These are phyloP conservation scores for Zostera marina DNA, from an alignment of 116 monocot genomes.

Conservation along the genomic window DNA sequence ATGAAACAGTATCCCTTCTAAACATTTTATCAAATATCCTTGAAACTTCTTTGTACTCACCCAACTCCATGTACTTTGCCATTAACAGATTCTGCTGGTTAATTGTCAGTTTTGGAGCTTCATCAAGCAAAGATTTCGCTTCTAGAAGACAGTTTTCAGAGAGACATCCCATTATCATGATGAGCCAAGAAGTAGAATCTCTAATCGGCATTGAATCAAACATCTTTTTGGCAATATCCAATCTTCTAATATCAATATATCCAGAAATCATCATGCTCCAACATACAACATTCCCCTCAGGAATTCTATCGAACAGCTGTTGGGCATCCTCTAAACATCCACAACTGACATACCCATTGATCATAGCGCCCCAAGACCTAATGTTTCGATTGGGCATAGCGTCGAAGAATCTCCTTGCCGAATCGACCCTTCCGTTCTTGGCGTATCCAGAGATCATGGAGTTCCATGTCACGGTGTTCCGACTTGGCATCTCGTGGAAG, in stretches of 20 bases:
- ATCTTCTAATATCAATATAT: slow-evolving; percentile 12
- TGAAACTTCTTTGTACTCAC: slow-evolving; percentile 24
- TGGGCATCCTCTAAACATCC: slow-evolving; percentile 13
- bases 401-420: slow-evolving; percentile 24
- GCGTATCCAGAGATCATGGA: slow-evolving; percentile 8
- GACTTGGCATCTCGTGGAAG: slow-evolving; percentile 10
- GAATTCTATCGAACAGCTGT: slow-evolving; percentile 39
- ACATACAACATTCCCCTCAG: slow-evolving; percentile 22
- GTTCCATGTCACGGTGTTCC: slow-evolving; percentile 12
- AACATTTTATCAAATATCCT: slow-evolving; percentile 28
- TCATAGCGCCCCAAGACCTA: slow-evolving; percentile 21
- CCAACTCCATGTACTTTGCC: slow-evolving; percentile 26
- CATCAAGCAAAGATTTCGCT: slow-evolving; percentile 19
- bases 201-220: slow-evolving; percentile 24
- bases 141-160: slow-evolving; percentile 19
- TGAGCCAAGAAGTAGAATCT: slow-evolving; percentile 22
- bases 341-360: slow-evolving; percentile 12
- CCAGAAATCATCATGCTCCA: slow-evolving; percentile 42
- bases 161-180: slow-evolving; percentile 37
- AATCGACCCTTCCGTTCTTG: slow-evolving; percentile 1
- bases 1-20: slow-evolving; percentile 32
- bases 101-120: slow-evolving; percentile 7
- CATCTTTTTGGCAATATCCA: slow-evolving; percentile 23
- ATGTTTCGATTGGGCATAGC: slow-evolving; percentile 19
- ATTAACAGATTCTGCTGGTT: slow-evolving; percentile 24